Percentiles rank a stretch among this genome's conserved stretches.
These are phyloP conservation scores for Xylariaceae sp. DNA, from an alignment of 2,329 filamentous ascomycete species.

Conservation along the genomic window DNA sequence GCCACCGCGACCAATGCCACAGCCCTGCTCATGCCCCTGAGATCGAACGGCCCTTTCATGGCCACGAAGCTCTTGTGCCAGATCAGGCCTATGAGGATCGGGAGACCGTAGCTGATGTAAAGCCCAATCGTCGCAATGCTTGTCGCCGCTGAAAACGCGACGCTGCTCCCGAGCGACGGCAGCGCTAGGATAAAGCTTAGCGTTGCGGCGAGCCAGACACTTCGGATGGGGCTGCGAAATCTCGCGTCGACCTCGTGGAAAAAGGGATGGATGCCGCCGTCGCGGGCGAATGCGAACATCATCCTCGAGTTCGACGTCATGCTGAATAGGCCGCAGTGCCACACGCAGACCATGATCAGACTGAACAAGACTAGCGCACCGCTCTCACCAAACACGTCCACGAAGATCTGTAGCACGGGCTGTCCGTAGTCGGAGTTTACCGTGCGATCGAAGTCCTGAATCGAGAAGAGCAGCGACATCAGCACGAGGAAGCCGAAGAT, in stretches of 20 bases:
- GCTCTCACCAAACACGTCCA: constrained; percentile 71
- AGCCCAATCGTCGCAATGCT: constrained; percentile 80
- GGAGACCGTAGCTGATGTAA: constrained; percentile 73
- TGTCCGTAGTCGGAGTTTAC: constrained; percentile 69
- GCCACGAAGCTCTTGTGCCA: constrained; percentile 51
- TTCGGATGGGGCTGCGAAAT: constrained; percentile 71
- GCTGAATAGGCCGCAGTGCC: constrained; percentile 76
- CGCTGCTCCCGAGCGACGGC: constrained; percentile 78
- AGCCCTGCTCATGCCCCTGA: constrained; percentile 47
- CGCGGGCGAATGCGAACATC: constrained; percentile 75
- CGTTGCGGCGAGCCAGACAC: constrained; percentile 66
- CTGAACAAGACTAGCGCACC: constrained; percentile 78
- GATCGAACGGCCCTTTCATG: constrained; percentile 59
- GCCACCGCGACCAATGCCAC: constrained; percentile 50
- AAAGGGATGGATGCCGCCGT: constrained; percentile 70
- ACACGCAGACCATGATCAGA: constrained; percentile 73
- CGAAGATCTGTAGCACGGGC: constrained; percentile 76
- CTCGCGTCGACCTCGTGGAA: constrained; percentile 68
- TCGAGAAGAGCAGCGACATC: constrained; percentile 74
- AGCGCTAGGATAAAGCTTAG: constrained; percentile 73
- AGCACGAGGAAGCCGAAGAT: constrained; percentile 69
- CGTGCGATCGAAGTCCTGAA: constrained; percentile 68
- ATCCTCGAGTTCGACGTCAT: constrained; percentile 74
- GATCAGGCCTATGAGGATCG: constrained; percentile 63
- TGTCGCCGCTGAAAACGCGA: constrained; percentile 79